phyloP scores from a whole-genome alignment of 139 green algal species.

The Yamagishiella unicocca region DNA sequence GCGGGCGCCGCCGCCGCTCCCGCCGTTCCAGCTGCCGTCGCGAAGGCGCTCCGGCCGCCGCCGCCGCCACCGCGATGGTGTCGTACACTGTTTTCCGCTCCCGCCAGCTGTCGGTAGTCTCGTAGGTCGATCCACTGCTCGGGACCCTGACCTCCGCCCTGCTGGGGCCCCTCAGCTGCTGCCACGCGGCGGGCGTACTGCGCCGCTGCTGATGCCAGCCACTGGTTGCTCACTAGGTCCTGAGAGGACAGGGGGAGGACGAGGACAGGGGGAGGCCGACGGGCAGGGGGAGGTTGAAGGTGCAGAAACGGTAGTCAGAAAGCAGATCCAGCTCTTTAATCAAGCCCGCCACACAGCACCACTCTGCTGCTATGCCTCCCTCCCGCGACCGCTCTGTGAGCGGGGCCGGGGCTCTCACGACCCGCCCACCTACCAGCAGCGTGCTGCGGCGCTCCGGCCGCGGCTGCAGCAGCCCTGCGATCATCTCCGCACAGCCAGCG shows the following conservation, averaged over 20 bases:
- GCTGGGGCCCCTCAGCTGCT: neutral
- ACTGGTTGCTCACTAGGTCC: constrained; percentile 41
- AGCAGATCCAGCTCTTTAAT: neutral
- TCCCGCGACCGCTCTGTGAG: neutral
- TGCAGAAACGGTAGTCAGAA: neutral
- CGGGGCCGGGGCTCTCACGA: no score
- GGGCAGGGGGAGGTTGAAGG: no score
- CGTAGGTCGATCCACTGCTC: constrained; percentile 35
- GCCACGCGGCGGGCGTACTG: constrained; percentile 23
- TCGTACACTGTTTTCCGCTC: neutral
- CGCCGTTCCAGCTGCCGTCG: neutral
- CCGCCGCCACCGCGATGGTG: neutral
- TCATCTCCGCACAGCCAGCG: constrained; percentile 47
- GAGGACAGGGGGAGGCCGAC: no score
- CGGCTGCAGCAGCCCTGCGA: constrained; percentile 54
- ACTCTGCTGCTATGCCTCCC: neutral
- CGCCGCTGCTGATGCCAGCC: constrained; percentile 12
- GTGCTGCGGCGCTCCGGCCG: constrained; percentile 47
- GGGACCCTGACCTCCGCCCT: no score
- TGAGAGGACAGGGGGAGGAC: no score
- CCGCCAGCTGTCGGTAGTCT: constrained; percentile 18
- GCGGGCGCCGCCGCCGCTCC: neutral
- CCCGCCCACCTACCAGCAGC: constrained; percentile 54
- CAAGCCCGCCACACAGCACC: neutral
- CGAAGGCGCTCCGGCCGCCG: neutral